A percentile compares a stretch with the other conserved stretches of the same genome.
These are phyloP conservation scores for Carex myosuroides DNA, from an alignment of 176 grass and related monocot genomes.

Conservation along the genomic window DNA sequence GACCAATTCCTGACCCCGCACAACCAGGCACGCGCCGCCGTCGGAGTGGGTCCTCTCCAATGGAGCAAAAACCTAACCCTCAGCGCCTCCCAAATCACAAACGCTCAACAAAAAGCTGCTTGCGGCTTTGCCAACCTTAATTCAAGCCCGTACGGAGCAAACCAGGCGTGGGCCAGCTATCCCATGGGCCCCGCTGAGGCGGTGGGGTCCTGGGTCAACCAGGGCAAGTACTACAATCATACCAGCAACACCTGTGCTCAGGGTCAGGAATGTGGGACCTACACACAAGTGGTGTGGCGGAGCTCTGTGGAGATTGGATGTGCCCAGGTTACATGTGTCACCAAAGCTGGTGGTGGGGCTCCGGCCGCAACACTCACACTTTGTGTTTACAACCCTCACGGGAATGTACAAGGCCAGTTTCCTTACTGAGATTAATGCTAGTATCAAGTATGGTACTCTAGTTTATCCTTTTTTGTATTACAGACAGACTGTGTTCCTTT, in stretches of 20 bases:
- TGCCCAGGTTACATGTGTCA: constrained; percentile 53
- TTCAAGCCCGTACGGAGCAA: constrained; percentile 47
- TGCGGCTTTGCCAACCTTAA: constrained; percentile 42
- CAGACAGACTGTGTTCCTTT: background rate
- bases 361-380: constrained; percentile 39
- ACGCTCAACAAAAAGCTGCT: constrained; percentile 19
- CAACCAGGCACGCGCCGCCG: constrained; percentile 54
- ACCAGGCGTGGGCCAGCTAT: constrained; percentile 79
- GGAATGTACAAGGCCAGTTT: constrained; percentile 62
- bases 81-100: constrained; percentile 28
- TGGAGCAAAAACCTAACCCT: constrained; percentile 41
- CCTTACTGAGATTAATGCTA: constrained; percentile 43
- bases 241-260: constrained; percentile 50
- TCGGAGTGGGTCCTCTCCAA: constrained; percentile 31
- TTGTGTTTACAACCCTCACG: constrained; percentile 73
- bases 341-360: background rate
- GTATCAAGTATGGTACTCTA: background rate
- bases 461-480: background rate
- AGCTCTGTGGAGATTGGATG: constrained; percentile 44
- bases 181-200: constrained; percentile 36
- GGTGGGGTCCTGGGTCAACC: constrained; percentile 57
- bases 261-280: constrained; percentile 63
- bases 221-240: constrained; percentile 50
- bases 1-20: constrained; percentile 51
- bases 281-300: constrained; percentile 94